Evolutionary conservation across 2,329 filamentous ascomycete species (phyloP).

Genomic region (Pseudocercospora pini-densiflorae): DNA sequence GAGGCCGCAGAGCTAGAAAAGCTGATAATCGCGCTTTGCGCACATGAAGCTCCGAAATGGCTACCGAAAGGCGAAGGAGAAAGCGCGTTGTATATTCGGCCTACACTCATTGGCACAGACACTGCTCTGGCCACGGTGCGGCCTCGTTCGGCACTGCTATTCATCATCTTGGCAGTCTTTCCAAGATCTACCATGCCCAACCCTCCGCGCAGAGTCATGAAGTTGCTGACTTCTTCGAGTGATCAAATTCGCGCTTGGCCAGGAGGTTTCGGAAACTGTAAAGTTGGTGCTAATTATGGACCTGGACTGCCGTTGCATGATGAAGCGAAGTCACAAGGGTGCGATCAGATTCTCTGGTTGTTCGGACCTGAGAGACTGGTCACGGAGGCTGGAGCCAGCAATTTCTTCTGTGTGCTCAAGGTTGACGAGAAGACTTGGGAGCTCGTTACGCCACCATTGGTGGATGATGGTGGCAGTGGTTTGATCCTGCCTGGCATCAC

Average conservation of each 20-base stretch:
- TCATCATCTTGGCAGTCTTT: slow-evolving; percentile 65
- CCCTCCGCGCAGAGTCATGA: slow-evolving; percentile 53
- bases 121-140: slow-evolving; percentile 77
- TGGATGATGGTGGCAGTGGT: slow-evolving; percentile 61
- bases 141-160: slow-evolving; percentile 82
- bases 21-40: slow-evolving; percentile 71
- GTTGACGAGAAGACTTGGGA: slow-evolving; percentile 62
- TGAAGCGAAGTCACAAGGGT: slow-evolving; percentile 73
- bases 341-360: slow-evolving; percentile 87
- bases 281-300: slow-evolving; percentile 90
- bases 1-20: slow-evolving; percentile 71
- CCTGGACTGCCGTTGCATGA: slow-evolving; percentile 75
- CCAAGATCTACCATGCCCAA: slow-evolving; percentile 40
- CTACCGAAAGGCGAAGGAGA: slow-evolving; percentile 70
- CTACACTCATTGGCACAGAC: slow-evolving; percentile 79
- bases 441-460: slow-evolving; percentile 80
- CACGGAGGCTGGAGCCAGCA: slow-evolving; percentile 89
- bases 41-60: slow-evolving; percentile 76
- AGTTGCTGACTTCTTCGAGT: slow-evolving; percentile 74
- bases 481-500: slow-evolving; percentile 86
- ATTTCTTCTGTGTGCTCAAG: slow-evolving; percentile 87
- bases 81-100: slow-evolving; percentile 72
- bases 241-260: slow-evolving; percentile 89
- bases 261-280: slow-evolving; percentile 86
- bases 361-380: slow-evolving; percentile 67